Base-by-base conservation (phyloP, 441 rosid genomes). In the Arabidopsis hybrid region DNA sequence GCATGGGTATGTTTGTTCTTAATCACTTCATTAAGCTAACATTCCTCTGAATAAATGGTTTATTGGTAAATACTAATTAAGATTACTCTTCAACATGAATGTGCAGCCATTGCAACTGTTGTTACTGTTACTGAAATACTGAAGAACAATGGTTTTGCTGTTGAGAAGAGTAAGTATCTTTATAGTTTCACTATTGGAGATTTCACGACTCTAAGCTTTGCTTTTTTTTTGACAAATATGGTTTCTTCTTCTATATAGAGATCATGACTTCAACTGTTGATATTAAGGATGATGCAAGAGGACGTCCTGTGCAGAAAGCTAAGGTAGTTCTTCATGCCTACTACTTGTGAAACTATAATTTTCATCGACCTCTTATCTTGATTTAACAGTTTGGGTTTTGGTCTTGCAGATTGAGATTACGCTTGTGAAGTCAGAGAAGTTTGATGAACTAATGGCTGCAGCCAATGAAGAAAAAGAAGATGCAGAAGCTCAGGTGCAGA, bases 141-240 rank as follows among this genome's bases (percentile, higher is more conserved):
- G 58, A 90, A 90, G 81, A 90, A 86, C 80, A 85, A 82, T 72
- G 96, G 92, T 34, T 86, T 90, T 80, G 96, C 93, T 59, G 85
- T 87, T 42, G 96, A 88, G 78, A 90, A 82, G 91, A 91, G 92
- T 89, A 78, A 67, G 92, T 69, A 47, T 57, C 49, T 36, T 4
- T 18, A 18, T 31, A 3, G 3, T 36, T 45, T 59, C 50, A 9
- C 6, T 32, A 9, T 67, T 52, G 31, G 45, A 70, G 43, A 29
- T 8, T 42, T 17, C 26, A 21, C 0, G 7, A 29, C 7, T 42
- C 64, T 64, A 60, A 60, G 67, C 57, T 65, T 79, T 69, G 36
- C 26, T 21, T 21, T 21, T 21, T 12, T 64, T 38, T 5, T 35
- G 6, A 40, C 18, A 21, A 46, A 14, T 31, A 35, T 58, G 58